These are phyloP conservation scores for Shiraia bambusicola DNA, from an alignment of 2,329 filamentous ascomycete species.

Conservation along the genomic window DNA sequence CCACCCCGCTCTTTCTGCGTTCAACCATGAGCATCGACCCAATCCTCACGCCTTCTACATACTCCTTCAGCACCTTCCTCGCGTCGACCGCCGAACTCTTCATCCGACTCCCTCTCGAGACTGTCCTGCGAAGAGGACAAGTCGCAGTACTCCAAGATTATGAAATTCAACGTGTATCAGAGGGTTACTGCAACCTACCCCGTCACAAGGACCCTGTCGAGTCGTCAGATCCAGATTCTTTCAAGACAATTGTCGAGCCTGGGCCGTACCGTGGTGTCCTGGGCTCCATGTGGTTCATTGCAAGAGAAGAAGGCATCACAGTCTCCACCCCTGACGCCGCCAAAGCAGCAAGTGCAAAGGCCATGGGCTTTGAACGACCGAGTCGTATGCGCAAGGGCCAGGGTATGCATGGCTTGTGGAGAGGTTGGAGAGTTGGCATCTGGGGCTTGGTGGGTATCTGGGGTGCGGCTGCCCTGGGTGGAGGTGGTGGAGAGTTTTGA, in stretches of 20 bases:
- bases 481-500: constrained; percentile 42
- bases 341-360: constrained; percentile 27
- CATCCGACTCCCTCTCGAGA: constrained; percentile 87
- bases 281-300: constrained; percentile 88
- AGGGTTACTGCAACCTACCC: constrained; percentile 26
- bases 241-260: constrained; percentile 75
- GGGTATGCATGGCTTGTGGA: constrained; percentile 67
- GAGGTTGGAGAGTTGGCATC: constrained; percentile 76
- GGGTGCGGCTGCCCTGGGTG: constrained; percentile 63
- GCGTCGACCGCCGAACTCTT: constrained; percentile 79
- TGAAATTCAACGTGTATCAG: constrained; percentile 32
- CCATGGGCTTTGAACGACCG: constrained; percentile 36
- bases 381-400: constrained; percentile 61
- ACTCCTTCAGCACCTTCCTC: constrained; percentile 79
- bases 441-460: constrained; percentile 75
- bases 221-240: constrained; percentile 33
- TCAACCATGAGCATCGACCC: constrained; percentile 83
- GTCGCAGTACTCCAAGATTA: constrained; percentile 60
- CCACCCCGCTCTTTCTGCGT: constrained; percentile 81
- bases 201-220: constrained; percentile 19
- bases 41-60: constrained; percentile 75
- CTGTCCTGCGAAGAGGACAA: constrained; percentile 85
- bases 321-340: constrained; percentile 28
- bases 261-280: constrained; percentile 82
- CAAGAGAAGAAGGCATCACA: constrained; percentile 73